Evolutionary conservation across 306 rosid genomes (phyloP), one percentile per base, ranked within the genome.

Genomic region (Benincasa hispida): DNA sequence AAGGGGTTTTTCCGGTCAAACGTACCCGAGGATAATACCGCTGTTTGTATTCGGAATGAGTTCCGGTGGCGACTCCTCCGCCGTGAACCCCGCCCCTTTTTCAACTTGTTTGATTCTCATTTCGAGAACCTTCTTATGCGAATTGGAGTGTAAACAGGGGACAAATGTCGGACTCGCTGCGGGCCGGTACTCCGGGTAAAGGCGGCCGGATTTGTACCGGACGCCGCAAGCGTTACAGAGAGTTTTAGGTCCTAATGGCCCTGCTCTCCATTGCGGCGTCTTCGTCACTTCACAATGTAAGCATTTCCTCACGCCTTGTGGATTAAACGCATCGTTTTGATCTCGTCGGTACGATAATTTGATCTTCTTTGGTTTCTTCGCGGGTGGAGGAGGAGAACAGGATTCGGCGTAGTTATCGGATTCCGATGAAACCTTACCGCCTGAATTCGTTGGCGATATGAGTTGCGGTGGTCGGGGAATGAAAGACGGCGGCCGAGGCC

Each of bases 241-340:
- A 66, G 97, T 92, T 88, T 94, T 94, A 0, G 97, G 99, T 68
- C 96, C 98, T 90, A 92, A 82, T 50, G 99, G 99, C 8, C 99
- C 99, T 17, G 99, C 99, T 82, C 99, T 83, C 99, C 99, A 94
- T 72, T 94, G 96, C 32, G 98, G 99, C 30, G 97, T 94, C 90
- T 94, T 94, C 14, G 96, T 94, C 59, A 94, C 89, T 87, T 94
- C 98, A 77, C 98, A 94, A 82, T 94, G 98, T 91, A 89, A 84
- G 56, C 98, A 94, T 85, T 91, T 94, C 88, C 98, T 91, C 47
- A 90, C 88, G 0, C 88, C 87, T 62, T 83, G 41, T 28, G 41
- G 91, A 15, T 79, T 25, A 1, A 76, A 21, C 1, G 66, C 73
- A 72, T 55, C 85, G 39, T 77, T 84, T 8, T 87, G 92, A 28